Percentiles rank a stretch among this genome's conserved stretches.
Conservation (phyloP, 257 asterid genomes). For the Solanum peruvianum region DNA sequence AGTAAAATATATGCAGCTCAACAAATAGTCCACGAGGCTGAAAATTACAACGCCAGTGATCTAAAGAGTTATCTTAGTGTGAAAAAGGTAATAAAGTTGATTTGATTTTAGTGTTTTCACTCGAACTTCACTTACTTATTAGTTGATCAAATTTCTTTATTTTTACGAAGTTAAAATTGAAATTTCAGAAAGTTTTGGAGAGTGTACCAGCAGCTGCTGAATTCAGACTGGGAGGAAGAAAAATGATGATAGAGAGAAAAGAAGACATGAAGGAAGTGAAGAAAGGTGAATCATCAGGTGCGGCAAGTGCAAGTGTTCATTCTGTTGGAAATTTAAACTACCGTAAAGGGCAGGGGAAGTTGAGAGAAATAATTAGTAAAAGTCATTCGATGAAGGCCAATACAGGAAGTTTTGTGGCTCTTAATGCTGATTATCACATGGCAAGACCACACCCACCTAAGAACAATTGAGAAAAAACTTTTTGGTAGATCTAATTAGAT, state of each 20-base stretch:
- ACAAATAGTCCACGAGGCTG: background rate
- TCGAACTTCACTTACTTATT: background rate
- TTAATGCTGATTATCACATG: conserved; percentile 49
- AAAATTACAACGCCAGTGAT: background rate
- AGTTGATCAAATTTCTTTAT: background rate
- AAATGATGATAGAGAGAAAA: conserved; percentile 6
- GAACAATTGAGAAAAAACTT: conserved; percentile 14
- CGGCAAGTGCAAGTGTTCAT: background rate
- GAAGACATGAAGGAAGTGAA: background rate
- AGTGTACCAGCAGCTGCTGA: background rate
- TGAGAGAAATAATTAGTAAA: background rate
- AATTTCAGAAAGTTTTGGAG: conserved; percentile 19
- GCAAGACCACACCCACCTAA: conserved; percentile 59
- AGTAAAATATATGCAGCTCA: background rate
- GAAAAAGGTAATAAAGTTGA: background rate
- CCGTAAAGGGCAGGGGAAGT: background rate
- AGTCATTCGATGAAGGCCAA: conserved; percentile 6
- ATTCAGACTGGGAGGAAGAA: conserved; percentile 21
- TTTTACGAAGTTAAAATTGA: background rate
- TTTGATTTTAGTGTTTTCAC: background rate
- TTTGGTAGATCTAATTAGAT: too few relatives aligned
- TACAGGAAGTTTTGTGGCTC: conserved; percentile 25
- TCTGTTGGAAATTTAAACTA: conserved; percentile 7
- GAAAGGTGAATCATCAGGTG: background rate
- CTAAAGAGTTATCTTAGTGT: background rate